Evolutionary conservation across 73 alveolate genomes (phyloP), one percentile per base, ranked within the genome.

Genomic region (Paramecium caudatum): DNA sequence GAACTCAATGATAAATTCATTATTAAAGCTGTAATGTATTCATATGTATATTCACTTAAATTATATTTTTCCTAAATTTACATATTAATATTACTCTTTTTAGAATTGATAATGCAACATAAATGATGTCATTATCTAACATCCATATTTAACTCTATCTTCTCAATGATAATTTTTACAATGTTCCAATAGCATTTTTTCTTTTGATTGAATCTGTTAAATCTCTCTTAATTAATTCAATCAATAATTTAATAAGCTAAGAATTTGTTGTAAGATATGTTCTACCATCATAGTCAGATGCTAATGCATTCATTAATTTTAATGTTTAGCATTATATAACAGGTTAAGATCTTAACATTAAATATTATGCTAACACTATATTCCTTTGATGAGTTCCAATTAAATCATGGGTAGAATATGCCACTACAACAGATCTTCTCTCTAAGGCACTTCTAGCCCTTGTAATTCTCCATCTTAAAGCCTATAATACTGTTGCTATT

Each of bases 1-100:
- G 98, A 94, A 91, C 99, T 94, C 46, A 98, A 70, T 34, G 98
- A 94, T 33, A 98, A 92, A 92, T 98, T 98, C 99, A 98, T 98
- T 15, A 98, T 95, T 74, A 98, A 91, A 41, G 99, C 99, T 25
- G 98, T 94, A 1, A 99, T 98, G 91, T 98, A 98, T 90, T 98
- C 99, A 16, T 94, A 92, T 17, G 99, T 91, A 92, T 98, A 98
- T 86, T 96, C 98, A 81, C 99, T 93, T 37, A 98, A 92, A 23
- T 97, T 61, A 41, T 91, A 96, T 12, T 95, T 94, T 82, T 98
- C 98, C 74, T 95, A 69, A 1, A 13, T 34, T 69, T 21, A 9
- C n/a, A 17, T 10, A 2, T 17, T 0, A 4, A 17, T 27, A 0
- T 74, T 74, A 74, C 88, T 27, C 47, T 88, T 55, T 94, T 92